Conservation (phyloP, 2,329 filamentous ascomycete species). For the Corniculantispora saksenae region DNA sequence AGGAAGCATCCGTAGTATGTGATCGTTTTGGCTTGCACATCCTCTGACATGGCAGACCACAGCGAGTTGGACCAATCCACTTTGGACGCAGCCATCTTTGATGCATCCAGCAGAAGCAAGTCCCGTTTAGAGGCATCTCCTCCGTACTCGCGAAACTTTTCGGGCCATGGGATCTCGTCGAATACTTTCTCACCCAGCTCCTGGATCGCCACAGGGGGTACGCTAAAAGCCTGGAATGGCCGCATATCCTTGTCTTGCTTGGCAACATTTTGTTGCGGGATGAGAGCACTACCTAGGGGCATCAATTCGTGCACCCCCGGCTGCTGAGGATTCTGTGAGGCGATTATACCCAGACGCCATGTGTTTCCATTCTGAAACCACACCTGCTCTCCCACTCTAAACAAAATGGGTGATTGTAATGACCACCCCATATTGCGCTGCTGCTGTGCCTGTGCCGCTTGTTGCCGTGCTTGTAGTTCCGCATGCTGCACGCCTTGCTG, state of each 20-base stretch:
- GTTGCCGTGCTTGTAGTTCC: constrained; percentile 25
- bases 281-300: constrained; percentile 42
- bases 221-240: constrained; percentile 54
- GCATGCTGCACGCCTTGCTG: background rate
- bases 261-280: constrained; percentile 39
- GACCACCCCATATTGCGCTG: constrained; percentile 30
- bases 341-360: constrained; percentile 51
- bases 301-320: constrained; percentile 38
- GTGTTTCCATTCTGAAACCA: constrained; percentile 50
- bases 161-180: constrained; percentile 46
- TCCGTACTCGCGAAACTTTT: constrained; percentile 34
- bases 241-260: constrained; percentile 46
- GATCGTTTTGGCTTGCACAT: constrained; percentile 33
- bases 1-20: constrained; percentile 52
- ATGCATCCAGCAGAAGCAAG: constrained; percentile 48
- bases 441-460: constrained; percentile 22
- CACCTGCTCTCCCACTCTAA: constrained; percentile 51
- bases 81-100: constrained; percentile 51
- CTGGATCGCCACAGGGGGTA: constrained; percentile 43
- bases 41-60: constrained; percentile 41
- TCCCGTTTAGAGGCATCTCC: constrained; percentile 42
- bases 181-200: constrained; percentile 43
- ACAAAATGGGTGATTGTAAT: constrained; percentile 40
- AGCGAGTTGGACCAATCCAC: constrained; percentile 52
- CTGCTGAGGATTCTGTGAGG: constrained; percentile 32